A percentile compares a stretch with the other conserved stretches of the same genome.
Evolutionary conservation across 345 rosid genomes (phyloP).

Genomic region (Salix viminalis): DNA sequence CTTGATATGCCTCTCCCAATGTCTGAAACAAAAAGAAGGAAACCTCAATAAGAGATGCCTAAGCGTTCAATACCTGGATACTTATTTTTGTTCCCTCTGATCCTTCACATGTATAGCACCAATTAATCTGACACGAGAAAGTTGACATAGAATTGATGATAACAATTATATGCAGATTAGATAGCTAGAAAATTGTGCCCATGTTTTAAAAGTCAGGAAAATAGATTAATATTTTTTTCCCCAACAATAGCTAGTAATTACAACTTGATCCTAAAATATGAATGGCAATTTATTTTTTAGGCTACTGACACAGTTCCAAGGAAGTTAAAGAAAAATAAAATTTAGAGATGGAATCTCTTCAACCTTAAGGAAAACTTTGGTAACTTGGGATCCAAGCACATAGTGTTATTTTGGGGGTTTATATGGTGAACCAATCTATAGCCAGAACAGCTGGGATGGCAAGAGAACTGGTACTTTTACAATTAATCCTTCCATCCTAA

Average conservation of each 20-base stretch:
- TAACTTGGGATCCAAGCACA: background rate
- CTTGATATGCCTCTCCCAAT: constrained; percentile 97
- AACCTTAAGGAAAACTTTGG: background rate
- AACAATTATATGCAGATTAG: background rate
- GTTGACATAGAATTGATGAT: background rate
- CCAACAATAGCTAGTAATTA: background rate
- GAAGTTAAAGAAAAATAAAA: background rate
- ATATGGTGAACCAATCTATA: background rate
- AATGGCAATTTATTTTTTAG: background rate
- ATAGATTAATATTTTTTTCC: background rate
- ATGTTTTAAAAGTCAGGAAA: background rate
- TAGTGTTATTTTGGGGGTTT: background rate
- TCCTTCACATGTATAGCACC: background rate
- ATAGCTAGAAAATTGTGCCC: background rate
- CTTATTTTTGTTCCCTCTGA: background rate
- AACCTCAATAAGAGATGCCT: constrained; percentile 5
- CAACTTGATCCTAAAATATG: background rate
- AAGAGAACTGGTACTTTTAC: background rate
- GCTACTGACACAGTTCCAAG: background rate
- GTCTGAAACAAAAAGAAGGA: constrained; percentile 43
- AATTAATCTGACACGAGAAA: background rate
- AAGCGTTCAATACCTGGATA: background rate
- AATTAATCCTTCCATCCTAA: background rate
- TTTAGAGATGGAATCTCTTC: background rate
- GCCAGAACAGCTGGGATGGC: background rate